phyloP scores from a whole-genome alignment of 2,329 filamentous ascomycete species.

The Aspergillus costaricaensis region DNA sequence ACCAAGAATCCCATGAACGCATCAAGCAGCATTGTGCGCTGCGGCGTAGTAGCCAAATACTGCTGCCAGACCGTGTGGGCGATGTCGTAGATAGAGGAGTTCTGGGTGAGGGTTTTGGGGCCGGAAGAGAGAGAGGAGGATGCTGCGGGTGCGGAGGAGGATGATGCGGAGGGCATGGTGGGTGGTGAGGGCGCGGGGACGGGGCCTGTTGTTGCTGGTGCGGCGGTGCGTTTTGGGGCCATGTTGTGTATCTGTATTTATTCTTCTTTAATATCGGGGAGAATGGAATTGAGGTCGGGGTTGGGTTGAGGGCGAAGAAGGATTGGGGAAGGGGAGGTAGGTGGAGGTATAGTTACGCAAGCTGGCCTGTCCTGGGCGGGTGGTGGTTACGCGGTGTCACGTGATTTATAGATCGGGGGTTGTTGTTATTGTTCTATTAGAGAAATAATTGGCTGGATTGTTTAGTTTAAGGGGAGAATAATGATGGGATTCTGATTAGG shows the following conservation, averaged over 20 bases:
- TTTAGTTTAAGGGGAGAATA: no score
- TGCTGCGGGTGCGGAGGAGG: conserved; percentile 22
- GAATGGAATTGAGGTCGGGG: background rate
- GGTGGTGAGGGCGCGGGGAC: conserved; percentile 31
- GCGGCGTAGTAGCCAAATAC: conserved; percentile 79
- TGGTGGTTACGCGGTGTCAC: conserved; percentile 1
- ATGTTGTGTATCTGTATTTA: background rate
- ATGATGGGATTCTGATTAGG: no score
- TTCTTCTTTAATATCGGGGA: background rate
- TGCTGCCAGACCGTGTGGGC: conserved; percentile 70
- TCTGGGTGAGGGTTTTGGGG: conserved; percentile 40
- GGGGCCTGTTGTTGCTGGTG: conserved; percentile 22
- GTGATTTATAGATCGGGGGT: background rate
- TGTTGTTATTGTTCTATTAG: background rate
- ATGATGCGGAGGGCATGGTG: conserved; percentile 28
- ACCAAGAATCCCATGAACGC: conserved; percentile 87
- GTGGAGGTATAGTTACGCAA: conserved; percentile 3
- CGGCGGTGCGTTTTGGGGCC: conserved; percentile 29
- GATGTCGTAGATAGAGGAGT: conserved; percentile 57
- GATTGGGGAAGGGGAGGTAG: no score
- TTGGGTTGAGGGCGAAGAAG: background rate
- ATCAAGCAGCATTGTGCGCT: conserved; percentile 90
- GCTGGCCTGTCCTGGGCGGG: conserved; percentile 4
- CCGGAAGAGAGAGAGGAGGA: conserved; percentile 37
- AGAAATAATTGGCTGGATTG: no score